These are phyloP conservation scores for Arabis hirsuta DNA, from an alignment of 345 rosid genomes.

Conservation along the genomic window DNA sequence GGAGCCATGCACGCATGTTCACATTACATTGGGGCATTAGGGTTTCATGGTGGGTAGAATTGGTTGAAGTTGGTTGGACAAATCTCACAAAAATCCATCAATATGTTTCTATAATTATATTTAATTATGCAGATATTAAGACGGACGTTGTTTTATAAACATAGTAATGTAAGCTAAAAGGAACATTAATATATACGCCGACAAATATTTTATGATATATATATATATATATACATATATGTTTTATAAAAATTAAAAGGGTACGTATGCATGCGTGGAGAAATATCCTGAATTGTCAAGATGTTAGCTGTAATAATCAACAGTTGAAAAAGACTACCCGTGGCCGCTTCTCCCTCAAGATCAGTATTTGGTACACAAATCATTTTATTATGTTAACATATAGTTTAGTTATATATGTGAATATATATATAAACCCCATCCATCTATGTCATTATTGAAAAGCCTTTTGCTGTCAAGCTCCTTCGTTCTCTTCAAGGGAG, in stretches of 20 bases:
- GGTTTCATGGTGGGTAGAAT: constrained; percentile 78
- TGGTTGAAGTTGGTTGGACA: constrained; percentile 98
- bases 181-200: constrained; percentile 55
- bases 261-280: constrained; percentile 31
- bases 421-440: constrained; percentile 31
- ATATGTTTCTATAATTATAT: constrained; percentile 27
- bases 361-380: constrained; percentile 40
- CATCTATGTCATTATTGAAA: constrained; percentile 43
- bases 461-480: constrained; percentile 34
- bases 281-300: constrained; percentile 61
- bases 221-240: not conserved
- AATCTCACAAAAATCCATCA: constrained; percentile 42
- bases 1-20: constrained; percentile 45
- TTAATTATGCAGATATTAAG: constrained; percentile 34
- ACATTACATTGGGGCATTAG: constrained; percentile 45
- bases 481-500: constrained; percentile 25
- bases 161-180: constrained; percentile 46
- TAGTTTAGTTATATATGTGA: constrained; percentile 34
- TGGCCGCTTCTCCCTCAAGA: constrained; percentile 62
- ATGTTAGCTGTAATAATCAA: constrained; percentile 81
- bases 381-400: constrained; percentile 21
- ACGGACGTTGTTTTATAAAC: constrained; percentile 28
- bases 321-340: constrained; percentile 44
- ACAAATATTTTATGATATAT: constrained; percentile 39
- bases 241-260: constrained; percentile 4